Base-by-base conservation (phyloP, 2,329 filamentous ascomycete genomes). In the Cladosporium cucumerinum region DNA sequence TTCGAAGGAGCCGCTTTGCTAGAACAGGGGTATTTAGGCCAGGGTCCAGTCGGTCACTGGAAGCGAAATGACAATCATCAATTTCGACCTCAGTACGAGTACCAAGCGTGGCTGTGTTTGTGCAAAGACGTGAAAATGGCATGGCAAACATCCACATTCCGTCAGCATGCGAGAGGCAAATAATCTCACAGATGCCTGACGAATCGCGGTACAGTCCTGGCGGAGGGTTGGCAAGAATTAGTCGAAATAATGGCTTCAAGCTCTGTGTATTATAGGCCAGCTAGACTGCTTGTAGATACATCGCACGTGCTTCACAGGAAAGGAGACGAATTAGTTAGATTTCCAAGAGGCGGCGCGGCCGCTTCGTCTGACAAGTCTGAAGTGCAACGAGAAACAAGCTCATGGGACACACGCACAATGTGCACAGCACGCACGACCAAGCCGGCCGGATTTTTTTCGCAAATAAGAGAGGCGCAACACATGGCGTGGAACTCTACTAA, bases 61-160 rank as follows among this genome's bases (percentile, higher is more conserved):
- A 61, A 51, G 43, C 43, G 58, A 51, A 14, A 61, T 61, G 58
- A 61, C 43, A 36, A 34, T 26, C 43, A n/a, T 26, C 58, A 36
- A 21, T 39, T 32, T 46, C 30, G 10, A n/a, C 30, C 25, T 32
- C 54, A n/a, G 26, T 30, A 39, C 30, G 30, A 57, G 14, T 23
- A 36, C 54, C n/a, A 32, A 57, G 28, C 28, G 54, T 57, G 54
- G 51, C 51, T 32, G 51, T 54, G 51, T 54, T 21, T 30, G 30
- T 21, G 51, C 51, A 32, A n/a, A 54, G 51, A 54, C 51, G 26
- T 28, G n/a, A 32, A 32, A 54, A 30, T 32, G 51, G 26, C 51
- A 54, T 54, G 51, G 51, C 51, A 54, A 32, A 32, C 28, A 30
- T 54, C 26, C 30, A 18, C 51, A 21, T n/a, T 46, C 30, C 26